Percentiles rank a stretch among this genome's conserved stretches.
phyloP scores from a whole-genome alignment of 805 yeast species.

The Lachancea quebecensis region DNA sequence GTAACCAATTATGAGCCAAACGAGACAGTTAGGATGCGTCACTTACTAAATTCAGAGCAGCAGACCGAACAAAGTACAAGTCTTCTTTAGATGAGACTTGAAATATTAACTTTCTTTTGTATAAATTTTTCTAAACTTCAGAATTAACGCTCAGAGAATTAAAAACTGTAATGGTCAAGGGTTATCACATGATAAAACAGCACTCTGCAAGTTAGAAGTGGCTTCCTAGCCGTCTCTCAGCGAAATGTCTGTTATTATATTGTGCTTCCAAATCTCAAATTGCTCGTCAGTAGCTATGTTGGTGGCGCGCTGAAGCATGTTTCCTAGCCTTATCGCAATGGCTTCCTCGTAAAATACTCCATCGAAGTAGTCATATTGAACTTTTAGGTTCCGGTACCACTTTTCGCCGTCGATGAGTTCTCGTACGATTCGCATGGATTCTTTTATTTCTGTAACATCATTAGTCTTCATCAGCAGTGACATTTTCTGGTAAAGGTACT shows the following conservation, averaged over 20 bases:
- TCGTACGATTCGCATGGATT: constrained; percentile 48
- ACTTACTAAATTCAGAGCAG: too few species aligned
- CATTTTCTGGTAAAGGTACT: constrained; percentile 44
- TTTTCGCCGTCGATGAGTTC: constrained; percentile 48
- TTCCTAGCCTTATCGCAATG: constrained; percentile 26
- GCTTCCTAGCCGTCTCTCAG: constrained; percentile 13
- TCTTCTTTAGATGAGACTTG: too few species aligned
- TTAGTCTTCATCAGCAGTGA: constrained; percentile 45
- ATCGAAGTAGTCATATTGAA: constrained; percentile 33
- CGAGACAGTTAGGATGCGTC: too few species aligned
- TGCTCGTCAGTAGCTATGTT: constrained; percentile 30
- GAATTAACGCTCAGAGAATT: too few species aligned
- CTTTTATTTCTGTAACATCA: constrained; percentile 41
- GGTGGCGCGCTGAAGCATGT: constrained; percentile 32
- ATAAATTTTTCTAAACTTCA: too few species aligned
- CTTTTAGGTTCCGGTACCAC: constrained; percentile 56
- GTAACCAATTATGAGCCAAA: too few species aligned
- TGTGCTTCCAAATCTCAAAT: constrained; percentile 30
- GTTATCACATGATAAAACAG: neutral
- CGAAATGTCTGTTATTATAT: constrained; percentile 25
- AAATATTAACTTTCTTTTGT: too few species aligned
- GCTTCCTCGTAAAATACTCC: constrained; percentile 24
- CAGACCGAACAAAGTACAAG: too few species aligned
- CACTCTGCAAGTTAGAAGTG: neutral
- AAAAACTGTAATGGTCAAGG: too few species aligned